A percentile compares a stretch with the other conserved stretches of the same genome.
These are phyloP conservation scores for Aureobasidium melanogenum DNA, from an alignment of 2,329 filamentous ascomycete genomes.

Conservation along the genomic window DNA sequence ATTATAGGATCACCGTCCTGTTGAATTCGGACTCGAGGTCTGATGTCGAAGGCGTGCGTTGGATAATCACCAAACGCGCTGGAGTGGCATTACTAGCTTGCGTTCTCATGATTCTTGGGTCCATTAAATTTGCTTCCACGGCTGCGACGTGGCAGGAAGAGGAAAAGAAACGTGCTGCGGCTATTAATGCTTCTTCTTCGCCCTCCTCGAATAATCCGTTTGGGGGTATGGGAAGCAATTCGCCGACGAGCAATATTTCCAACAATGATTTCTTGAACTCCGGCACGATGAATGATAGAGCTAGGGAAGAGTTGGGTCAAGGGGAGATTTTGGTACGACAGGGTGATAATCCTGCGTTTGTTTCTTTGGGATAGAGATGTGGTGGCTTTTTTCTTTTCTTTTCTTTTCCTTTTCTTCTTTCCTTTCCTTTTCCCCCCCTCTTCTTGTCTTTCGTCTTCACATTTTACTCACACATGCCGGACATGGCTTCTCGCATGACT, in stretches of 20 bases:
- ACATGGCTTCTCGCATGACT: too few relatives aligned
- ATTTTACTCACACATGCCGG: too few relatives aligned
- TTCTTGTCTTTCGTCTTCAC: too few relatives aligned
- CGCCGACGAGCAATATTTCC: not conserved
- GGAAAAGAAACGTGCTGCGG: slow-evolving; percentile 28
- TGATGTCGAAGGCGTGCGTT: slow-evolving; percentile 83
- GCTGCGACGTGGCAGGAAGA: slow-evolving; percentile 30
- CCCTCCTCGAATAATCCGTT: not conserved
- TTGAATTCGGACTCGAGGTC: slow-evolving; percentile 86
- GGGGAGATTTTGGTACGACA: slow-evolving; percentile 25
- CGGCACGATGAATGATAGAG: not conserved
- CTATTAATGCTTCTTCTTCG: not conserved
- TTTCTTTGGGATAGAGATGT: slow-evolving; percentile 22
- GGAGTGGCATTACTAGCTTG: slow-evolving; percentile 48
- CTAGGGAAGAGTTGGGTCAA: slow-evolving; percentile 6
- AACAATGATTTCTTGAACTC: not conserved
- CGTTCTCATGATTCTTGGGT: slow-evolving; percentile 36
- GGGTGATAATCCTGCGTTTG: slow-evolving; percentile 25
- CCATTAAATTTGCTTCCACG: slow-evolving; percentile 32
- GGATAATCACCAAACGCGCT: slow-evolving; percentile 65
- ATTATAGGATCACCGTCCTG: slow-evolving; percentile 88
- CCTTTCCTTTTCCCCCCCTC: not conserved
- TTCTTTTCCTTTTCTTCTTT: not conserved
- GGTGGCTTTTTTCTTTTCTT: not conserved
- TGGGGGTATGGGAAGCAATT: not conserved